Conservation (phyloP, 2,329 filamentous ascomycete species). For the Sclerotinia minor region DNA sequence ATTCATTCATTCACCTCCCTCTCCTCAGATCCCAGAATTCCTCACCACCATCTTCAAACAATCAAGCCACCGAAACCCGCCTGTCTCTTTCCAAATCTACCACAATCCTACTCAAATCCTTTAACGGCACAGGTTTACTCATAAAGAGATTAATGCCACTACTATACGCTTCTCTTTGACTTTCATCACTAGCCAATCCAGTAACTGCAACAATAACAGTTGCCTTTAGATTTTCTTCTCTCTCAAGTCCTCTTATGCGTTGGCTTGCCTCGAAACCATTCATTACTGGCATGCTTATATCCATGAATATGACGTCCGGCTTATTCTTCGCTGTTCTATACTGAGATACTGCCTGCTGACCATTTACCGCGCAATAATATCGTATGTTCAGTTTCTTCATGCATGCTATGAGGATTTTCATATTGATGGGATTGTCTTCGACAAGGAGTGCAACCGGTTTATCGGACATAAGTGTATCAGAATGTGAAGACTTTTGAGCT, state of each 20-base stretch:
- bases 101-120: slow-evolving; percentile 9
- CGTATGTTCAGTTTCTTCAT: slow-evolving; percentile 29
- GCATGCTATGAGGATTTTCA: slow-evolving; percentile 36
- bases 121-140: slow-evolving; percentile 48
- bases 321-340: slow-evolving; percentile 16
- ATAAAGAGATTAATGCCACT: slow-evolving; percentile 55
- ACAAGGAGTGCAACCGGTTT: slow-evolving; percentile 33
- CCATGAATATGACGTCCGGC: slow-evolving; percentile 49
- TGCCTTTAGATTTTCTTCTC: slow-evolving; percentile 7
- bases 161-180: slow-evolving; percentile 49
- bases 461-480: not conserved
- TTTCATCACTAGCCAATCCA: slow-evolving; percentile 49
- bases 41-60: not conserved
- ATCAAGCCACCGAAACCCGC: not conserved
- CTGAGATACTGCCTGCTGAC: slow-evolving; percentile 21
- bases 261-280: slow-evolving; percentile 44
- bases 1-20: not conserved
- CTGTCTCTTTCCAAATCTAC: not conserved
- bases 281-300: slow-evolving; percentile 56
- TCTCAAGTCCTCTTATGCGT: slow-evolving; percentile 25
- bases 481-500: not conserved
- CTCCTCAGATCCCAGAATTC: too few relatives aligned
- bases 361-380: slow-evolving; percentile 37
- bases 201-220: slow-evolving; percentile 53
- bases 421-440: slow-evolving; percentile 45